Base-by-base conservation (phyloP, 768 basidiomycete species). In the Hygrophorus pudorinus region DNA sequence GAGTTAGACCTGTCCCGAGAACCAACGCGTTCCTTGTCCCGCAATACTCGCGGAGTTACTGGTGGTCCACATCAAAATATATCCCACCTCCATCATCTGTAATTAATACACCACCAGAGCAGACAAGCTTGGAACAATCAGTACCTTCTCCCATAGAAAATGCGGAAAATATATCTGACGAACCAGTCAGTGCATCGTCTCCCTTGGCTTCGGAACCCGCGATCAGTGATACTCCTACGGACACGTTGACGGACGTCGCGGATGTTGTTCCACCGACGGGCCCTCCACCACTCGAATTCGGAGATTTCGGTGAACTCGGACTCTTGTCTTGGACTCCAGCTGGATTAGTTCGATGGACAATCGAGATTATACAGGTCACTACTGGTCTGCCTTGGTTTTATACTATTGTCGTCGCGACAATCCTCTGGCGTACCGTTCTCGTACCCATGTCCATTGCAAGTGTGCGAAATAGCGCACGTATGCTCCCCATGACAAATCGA, bases 311-410 rank as follows among this genome's bases (percentile, higher is more conserved):
- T 12, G 72, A 76, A 3, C 68, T 86, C 31, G 86, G 82, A 2
- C 63, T 89, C 2, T 63, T 69, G 12, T 58, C 66, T 13, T 85
- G 78, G 75, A 65, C 73, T 38, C 86, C 85, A 2, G 73, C 77
- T 0, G 85, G 83, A 0, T 51, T 82, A 28, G 64, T 78, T 14
- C 69, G 73, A 34, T 78, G 73, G 72, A 64, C 75, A 13, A 65
- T 85, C 39, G 86, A 90, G 59, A 49, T 77, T 38, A 59, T 87
- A 42, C 77, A 89, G 50, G 79, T 88, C 41, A 61, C 68, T 38
- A 76, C 78, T 0, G 81, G 79, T 30, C 61, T 90, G 47, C 81
- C 84, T 0, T 92, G 90, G 88, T 85, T 85, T 66, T 77, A 79
- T 70, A 83, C 87, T 38, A 85, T 92, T 61, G 62, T 89, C 35